Conservation (phyloP, 2,329 filamentous ascomycete species). For the Monilinia aucupariae region DNA sequence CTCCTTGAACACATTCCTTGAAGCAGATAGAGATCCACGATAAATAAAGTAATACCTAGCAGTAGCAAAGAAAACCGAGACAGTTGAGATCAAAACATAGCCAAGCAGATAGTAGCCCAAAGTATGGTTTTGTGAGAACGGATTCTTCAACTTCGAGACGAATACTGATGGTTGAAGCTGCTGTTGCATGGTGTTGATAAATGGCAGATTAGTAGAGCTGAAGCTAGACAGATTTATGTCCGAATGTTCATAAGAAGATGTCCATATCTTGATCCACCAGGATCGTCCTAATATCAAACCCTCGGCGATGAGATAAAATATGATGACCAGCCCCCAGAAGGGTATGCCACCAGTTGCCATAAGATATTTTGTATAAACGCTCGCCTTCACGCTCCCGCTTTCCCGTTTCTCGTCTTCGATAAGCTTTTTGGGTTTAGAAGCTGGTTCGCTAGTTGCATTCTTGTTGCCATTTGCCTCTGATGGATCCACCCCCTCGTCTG, state of each 20-base stretch:
- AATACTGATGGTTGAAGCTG: slow-evolving; percentile 37
- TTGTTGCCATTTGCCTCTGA: slow-evolving; percentile 41
- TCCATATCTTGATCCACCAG: slow-evolving; percentile 62
- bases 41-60: slow-evolving; percentile 56
- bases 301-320: slow-evolving; percentile 44
- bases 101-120: slow-evolving; percentile 57
- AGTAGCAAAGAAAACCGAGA: slow-evolving; percentile 45
- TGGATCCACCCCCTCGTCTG: slow-evolving; percentile 47
- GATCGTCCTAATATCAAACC: slow-evolving; percentile 40
- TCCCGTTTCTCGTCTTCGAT: slow-evolving; percentile 67
- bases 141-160: slow-evolving; percentile 8
- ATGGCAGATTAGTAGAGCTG: slow-evolving; percentile 13
- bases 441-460: slow-evolving; percentile 36
- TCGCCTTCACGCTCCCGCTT: slow-evolving; percentile 59
- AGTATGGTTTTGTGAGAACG: slow-evolving; percentile 9
- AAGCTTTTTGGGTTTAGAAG: slow-evolving; percentile 51
- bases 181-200: slow-evolving; percentile 16
- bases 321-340: slow-evolving; percentile 52
- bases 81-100: slow-evolving; percentile 56
- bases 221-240: slow-evolving; percentile 13
- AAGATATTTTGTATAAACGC: slow-evolving; percentile 63
- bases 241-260: slow-evolving; percentile 39
- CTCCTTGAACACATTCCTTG: slow-evolving; percentile 57
- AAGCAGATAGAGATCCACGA: slow-evolving; percentile 58
- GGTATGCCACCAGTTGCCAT: slow-evolving; percentile 56